Conservation (phyloP, 23 red algal species). For the Agarophyton chilense region DNA sequence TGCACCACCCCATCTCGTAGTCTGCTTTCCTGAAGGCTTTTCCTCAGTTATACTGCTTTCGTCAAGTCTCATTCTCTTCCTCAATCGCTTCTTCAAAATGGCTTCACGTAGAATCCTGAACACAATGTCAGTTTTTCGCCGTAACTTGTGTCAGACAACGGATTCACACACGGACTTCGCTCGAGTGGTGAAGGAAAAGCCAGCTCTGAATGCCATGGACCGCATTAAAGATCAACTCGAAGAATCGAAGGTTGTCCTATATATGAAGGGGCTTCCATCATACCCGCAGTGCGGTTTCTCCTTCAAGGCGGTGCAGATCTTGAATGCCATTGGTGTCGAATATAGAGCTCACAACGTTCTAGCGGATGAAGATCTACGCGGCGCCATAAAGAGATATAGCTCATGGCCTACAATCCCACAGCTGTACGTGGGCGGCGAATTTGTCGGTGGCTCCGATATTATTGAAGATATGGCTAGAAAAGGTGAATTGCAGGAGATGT, state of each 20-base stretch:
- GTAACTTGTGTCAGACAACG: constrained; percentile 13
- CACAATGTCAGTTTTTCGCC: constrained; percentile 10
- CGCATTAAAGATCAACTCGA: constrained; percentile 63
- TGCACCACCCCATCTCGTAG: too few relatives aligned
- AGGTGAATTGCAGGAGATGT: constrained; percentile 35
- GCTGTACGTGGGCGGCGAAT: constrained; percentile 92
- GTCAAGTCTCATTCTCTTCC: background rate
- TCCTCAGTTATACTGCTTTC: too few relatives aligned
- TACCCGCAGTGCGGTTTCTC: constrained; percentile 95
- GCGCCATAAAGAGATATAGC: constrained; percentile 85
- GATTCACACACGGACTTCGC: constrained; percentile 68
- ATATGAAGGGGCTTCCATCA: constrained; percentile 97
- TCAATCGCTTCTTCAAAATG: background rate
- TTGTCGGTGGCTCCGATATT: constrained; percentile 96
- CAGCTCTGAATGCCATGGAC: background rate
- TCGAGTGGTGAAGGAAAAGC: constrained; percentile 33
- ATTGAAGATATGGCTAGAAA: constrained; percentile 69
- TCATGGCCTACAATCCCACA: constrained; percentile 99
- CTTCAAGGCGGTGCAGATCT: constrained; percentile 80
- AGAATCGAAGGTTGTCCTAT: constrained; percentile 87
- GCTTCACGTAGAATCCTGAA: background rate
- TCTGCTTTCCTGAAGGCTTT: too few relatives aligned
- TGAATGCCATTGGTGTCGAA: constrained; percentile 80
- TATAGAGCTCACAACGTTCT: constrained; percentile 93
- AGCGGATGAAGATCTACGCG: constrained; percentile 71